phyloP scores from a whole-genome alignment of 768 basidiomycete genomes.

The Lactarius akahatsu region DNA sequence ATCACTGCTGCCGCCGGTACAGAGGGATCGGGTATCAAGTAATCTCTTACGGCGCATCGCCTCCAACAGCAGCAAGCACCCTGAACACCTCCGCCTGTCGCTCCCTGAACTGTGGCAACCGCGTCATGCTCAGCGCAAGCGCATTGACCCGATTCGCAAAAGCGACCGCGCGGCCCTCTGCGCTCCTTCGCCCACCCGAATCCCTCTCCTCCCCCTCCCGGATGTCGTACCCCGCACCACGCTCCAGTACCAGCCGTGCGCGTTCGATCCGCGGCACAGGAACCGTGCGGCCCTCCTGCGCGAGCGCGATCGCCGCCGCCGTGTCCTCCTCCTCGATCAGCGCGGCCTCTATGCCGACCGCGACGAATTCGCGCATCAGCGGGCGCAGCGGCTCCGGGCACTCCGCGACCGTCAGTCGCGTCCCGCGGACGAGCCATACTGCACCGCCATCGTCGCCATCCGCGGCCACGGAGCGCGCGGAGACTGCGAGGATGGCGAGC shows the following conservation, averaged over 20 bases:
- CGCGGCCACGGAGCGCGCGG: too few relatives aligned
- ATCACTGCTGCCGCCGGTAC: background rate
- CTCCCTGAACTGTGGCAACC: slow-evolving; percentile 68
- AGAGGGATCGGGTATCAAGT: too few relatives aligned
- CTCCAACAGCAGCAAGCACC: slow-evolving; percentile 50
- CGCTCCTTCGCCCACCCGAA: slow-evolving; percentile 47
- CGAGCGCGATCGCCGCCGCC: too few relatives aligned
- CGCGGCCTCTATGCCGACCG: too few relatives aligned
- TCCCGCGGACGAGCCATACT: too few relatives aligned
- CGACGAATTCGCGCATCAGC: too few relatives aligned
- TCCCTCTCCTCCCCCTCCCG: slow-evolving; percentile 27
- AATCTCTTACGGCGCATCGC: background rate
- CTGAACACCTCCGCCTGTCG: slow-evolving; percentile 69
- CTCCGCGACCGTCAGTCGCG: too few relatives aligned
- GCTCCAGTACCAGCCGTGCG: slow-evolving; percentile 54
- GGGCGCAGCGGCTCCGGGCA: too few relatives aligned
- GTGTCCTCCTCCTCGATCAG: too few relatives aligned
- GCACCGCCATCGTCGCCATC: too few relatives aligned
- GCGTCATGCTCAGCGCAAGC: slow-evolving; percentile 68
- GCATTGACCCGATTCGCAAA: slow-evolving; percentile 79
- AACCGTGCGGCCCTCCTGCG: too few relatives aligned
- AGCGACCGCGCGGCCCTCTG: slow-evolving; percentile 62
- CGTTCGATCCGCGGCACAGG: slow-evolving; percentile 53
- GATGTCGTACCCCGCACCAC: slow-evolving; percentile 52
- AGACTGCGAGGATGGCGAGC: too few relatives aligned